phyloP scores from a whole-genome alignment of 2,329 filamentous ascomycete genomes.

The Fusarium equiseti region DNA sequence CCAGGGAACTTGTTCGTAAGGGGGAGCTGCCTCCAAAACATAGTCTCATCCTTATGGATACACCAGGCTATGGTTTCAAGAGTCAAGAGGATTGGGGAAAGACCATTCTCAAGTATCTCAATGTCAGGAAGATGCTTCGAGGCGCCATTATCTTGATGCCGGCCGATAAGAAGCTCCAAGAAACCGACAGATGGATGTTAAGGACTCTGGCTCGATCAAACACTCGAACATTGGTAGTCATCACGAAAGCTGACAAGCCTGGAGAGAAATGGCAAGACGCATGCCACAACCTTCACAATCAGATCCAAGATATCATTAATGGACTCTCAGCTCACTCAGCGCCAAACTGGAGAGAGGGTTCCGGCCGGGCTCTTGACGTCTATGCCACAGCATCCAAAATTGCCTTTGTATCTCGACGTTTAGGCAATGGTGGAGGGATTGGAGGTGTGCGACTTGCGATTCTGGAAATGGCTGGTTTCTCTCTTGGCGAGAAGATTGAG shows the following conservation, averaged over 20 bases:
- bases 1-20: conserved; percentile 45
- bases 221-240: conserved; percentile 61
- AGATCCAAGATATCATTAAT: conserved; percentile 48
- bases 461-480: conserved; percentile 57
- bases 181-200: conserved; percentile 62
- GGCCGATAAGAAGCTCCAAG: conserved; percentile 63
- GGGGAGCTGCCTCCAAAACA: conserved; percentile 59
- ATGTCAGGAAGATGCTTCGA: conserved; percentile 59
- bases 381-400: conserved; percentile 56
- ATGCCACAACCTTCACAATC: conserved; percentile 46
- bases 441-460: conserved; percentile 56
- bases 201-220: conserved; percentile 59
- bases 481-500: conserved; percentile 48
- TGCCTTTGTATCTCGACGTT: conserved; percentile 43
- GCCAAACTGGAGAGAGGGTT: conserved; percentile 48
- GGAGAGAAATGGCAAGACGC: conserved; percentile 47
- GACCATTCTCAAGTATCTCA: conserved; percentile 65
- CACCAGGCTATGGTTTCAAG: conserved; percentile 63
- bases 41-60: conserved; percentile 64
- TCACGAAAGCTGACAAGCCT: conserved; percentile 69
- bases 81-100: conserved; percentile 64
- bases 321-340: conserved; percentile 40
- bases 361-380: conserved; percentile 49
- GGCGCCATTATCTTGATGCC: conserved; percentile 68
- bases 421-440: conserved; percentile 55